These are phyloP conservation scores for Malus sylvestris DNA, from an alignment of 306 rosid genomes.

Conservation along the genomic window DNA sequence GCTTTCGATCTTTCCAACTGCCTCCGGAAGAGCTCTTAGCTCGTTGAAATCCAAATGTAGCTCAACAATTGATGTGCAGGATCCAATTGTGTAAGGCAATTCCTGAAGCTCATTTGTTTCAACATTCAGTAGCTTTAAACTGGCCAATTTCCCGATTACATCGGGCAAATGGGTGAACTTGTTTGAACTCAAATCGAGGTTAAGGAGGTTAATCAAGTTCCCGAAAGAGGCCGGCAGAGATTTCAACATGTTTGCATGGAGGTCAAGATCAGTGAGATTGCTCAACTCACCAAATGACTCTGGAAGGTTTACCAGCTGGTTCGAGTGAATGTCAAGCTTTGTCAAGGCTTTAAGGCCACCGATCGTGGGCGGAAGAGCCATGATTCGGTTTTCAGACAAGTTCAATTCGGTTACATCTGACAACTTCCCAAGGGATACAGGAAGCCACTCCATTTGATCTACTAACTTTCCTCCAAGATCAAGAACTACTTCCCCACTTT, in stretches of 20 bases:
- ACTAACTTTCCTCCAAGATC: conserved; percentile 70
- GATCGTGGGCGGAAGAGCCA: conserved; percentile 79
- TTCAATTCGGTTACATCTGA: conserved; percentile 51
- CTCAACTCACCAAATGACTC: conserved; percentile 69
- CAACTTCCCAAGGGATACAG: conserved; percentile 76
- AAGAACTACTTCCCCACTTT: conserved; percentile 45
- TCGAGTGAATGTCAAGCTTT: conserved; percentile 79
- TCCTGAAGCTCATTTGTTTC: conserved; percentile 80
- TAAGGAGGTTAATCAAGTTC: conserved; percentile 54
- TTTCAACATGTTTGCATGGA: conserved; percentile 62
- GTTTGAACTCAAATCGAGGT: conserved; percentile 75
- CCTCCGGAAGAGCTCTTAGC: conserved; percentile 83
- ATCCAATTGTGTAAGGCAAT: conserved; percentile 72
- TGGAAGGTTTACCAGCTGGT: conserved; percentile 84
- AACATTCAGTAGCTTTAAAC: conserved; percentile 51
- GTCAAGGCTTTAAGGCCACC: conserved; percentile 57
- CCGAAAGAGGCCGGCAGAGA: conserved; percentile 70
- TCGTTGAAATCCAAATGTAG: conserved; percentile 70
- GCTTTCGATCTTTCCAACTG: conserved; percentile 68
- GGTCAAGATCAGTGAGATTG: conserved; percentile 66
- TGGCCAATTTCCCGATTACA: conserved; percentile 48
- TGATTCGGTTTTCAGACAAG: conserved; percentile 74
- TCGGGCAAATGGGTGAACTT: conserved; percentile 57
- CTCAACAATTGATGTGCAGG: conserved; percentile 53
- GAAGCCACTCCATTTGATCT: conserved; percentile 87